Evolutionary conservation across 768 basidiomycete genomes (phyloP), one percentile per base, ranked within the genome.

Genomic region (Kwoniella pini): DNA sequence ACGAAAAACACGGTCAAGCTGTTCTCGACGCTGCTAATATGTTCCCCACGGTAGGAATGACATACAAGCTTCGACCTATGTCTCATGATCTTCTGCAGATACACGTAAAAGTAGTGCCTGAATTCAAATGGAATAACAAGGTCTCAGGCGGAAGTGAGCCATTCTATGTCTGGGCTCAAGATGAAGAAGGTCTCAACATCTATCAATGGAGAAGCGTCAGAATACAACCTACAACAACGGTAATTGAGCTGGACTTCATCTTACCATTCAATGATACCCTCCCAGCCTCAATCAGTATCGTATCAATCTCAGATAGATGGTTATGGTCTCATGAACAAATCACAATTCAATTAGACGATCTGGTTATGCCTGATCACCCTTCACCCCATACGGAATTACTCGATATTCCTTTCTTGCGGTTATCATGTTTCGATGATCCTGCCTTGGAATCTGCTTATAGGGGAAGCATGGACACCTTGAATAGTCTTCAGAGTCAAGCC

Each of bases 151-250:
- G 80, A 11, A 80, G 81, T 1, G 91, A 98, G 76, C 88, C 91
- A 1, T 97, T 97, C 79, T 97, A 91, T 87, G 77, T 99, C 28
- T 98, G 96, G 96, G 81, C 96, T 2, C 93, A 98, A 79, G 91
- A 94, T 70, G 82, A 87, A 36, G 84, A 88, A 31, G 88, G 86
- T n/a, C 65, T 83, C n/a, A 83, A 83, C 36, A 94, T 98, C 69
- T 83, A 93, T 11, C 93, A 95, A 72, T 82, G 88, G 54, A 81
- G 86, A 0, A 86, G 88, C 69, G 79, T 94, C 24, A 69, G 86
- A 31, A 84, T 97, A 63, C 87, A 88, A 43, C 84, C 85, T 63
- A 82, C 83, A 17, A 89, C 88, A 0, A 79, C 83, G 0, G 48
- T 71, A 3, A 62, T 93, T 31, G 81, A 86, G 36, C 80, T 87